Evolutionary conservation across 2,329 filamentous ascomycete genomes (phyloP), one percentile per base, ranked within the genome.

Genomic region (Claviceps pazoutovae): DNA sequence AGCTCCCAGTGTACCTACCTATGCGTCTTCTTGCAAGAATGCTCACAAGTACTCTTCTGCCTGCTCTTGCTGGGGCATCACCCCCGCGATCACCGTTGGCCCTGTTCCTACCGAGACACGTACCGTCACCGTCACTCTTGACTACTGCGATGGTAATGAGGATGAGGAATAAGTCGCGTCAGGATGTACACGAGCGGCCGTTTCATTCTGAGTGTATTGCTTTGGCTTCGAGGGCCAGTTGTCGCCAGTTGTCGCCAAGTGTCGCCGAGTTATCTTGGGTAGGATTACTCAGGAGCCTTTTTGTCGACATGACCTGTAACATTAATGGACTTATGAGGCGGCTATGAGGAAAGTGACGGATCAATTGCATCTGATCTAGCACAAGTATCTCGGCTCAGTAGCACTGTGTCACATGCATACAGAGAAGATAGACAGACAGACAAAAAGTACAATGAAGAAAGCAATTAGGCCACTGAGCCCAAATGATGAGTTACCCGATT

Each of bases 51-150:
- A 71, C 62, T 61, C 68, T 36, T 68, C 69, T 39, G 71, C 67
- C 50, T 74, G 71, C 66, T 63, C 62, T 50, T 73, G 71, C 67
- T 74, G 65, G 62, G 70, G 70, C 48, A 64, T 73, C 61, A 71
- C 69, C 41, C 63, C 62, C 39, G 55, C 60, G 26, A 62, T 66
- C 46, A 65, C 62, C 53, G 72, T 70, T 11, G 69, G 65, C 50
- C 58, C 67, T 30, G 59, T 56, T 38, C 66, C 69, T 23, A 72
- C 69, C 53, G 60, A 64, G 38, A 72, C 69, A 8, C 60, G 63
- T 51, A 72, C 69, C 34, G 66, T 70, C 52, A 72, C 69, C 53
- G 65, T 63, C 53, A 71, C 68, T 48, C 58, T 61, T 57, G 67
- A 71, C 60, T 68, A 63, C 59, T 72, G 69, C 62, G 68, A 70